Percentiles rank a stretch among this genome's conserved stretches.
Conservation (phyloP, 2,329 filamentous ascomycete genomes). For the Grosmannia clavigera region DNA sequence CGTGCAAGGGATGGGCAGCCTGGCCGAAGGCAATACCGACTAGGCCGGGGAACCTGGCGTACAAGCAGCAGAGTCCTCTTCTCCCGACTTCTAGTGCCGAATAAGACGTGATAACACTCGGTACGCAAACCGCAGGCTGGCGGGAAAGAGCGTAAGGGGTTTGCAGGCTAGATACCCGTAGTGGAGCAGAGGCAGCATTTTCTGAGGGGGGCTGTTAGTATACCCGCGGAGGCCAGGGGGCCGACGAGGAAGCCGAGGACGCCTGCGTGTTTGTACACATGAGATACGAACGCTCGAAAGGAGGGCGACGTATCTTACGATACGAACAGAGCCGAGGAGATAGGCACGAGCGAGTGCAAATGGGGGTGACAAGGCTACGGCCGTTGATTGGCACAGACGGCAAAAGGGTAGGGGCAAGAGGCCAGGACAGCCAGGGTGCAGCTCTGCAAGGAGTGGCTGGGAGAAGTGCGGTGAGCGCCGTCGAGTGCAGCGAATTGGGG, state of each 20-base stretch:
- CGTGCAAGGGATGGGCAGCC: background rate
- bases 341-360: too few species aligned
- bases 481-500: too few species aligned
- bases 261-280: background rate
- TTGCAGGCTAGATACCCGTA: slow-evolving; percentile 6
- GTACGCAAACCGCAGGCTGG: background rate
- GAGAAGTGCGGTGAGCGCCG: too few species aligned
- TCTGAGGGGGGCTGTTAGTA: background rate
- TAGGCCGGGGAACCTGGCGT: slow-evolving; percentile 1
- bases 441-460: too few species aligned
- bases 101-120: background rate
- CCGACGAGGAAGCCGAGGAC: background rate
- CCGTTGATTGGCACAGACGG: too few species aligned
- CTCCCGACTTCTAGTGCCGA: background rate
- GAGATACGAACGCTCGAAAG: background rate
- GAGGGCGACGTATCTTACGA: too few species aligned
- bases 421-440: too few species aligned
- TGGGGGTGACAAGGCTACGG: too few species aligned
- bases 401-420: too few species aligned
- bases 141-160: background rate
- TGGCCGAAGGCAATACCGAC: background rate
- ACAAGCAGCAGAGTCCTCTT: background rate
- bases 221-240: background rate
- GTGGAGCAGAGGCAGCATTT: slow-evolving; percentile 2
- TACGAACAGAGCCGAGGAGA: too few species aligned